Base-by-base conservation (phyloP, 345 rosid genomes). In the Abelmoschus esculentus region DNA sequence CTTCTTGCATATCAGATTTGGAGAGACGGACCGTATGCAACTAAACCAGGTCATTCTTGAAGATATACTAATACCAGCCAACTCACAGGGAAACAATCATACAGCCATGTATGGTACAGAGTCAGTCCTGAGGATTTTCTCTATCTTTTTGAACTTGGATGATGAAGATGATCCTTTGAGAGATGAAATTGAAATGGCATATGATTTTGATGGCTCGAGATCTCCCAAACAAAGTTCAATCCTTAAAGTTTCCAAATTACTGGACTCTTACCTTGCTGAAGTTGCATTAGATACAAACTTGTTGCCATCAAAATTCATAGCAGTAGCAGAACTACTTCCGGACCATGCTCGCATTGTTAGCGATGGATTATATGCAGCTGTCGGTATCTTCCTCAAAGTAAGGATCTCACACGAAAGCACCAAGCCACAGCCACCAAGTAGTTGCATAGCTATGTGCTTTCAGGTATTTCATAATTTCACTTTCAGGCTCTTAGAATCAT, bases 31-130 rank as follows among this genome's bases (percentile, higher is more conserved):
- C 90, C 0, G 96, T 97, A 90, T 91, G 57, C 99, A 95, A 59
- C 84, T 95, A 19, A 96, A 95, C 73, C 99, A 95, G 77, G 97
- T 97, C 9, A 95, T 95, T 74, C 97, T 91, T 17, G 97, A 91
- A 78, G 99, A 95, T 77, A 83, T 95, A 70, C 85, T 95, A 56
- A 88, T 95, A 44, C 99, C 97, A 1, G 76, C 82, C 58, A 85
- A 82, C 69, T 78, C 86, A 31, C 81, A 76, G 17, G 92, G 89
- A 68, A 81, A 74, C 73, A 83, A 61, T 79, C 87, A 86, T 58
- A 42, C 76, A 77, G 72, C 86, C 0, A 74, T 88, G 85, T 91
- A 95, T 50, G 99, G 91, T 70, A 84, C 88, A 3, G 99, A 95
- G 60, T 86, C 96, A 1, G 87, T 90, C 74, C 75, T 88, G 77